phyloP scores from a whole-genome alignment of 2,329 filamentous ascomycete genomes.

The Penicillium corylophilum region DNA sequence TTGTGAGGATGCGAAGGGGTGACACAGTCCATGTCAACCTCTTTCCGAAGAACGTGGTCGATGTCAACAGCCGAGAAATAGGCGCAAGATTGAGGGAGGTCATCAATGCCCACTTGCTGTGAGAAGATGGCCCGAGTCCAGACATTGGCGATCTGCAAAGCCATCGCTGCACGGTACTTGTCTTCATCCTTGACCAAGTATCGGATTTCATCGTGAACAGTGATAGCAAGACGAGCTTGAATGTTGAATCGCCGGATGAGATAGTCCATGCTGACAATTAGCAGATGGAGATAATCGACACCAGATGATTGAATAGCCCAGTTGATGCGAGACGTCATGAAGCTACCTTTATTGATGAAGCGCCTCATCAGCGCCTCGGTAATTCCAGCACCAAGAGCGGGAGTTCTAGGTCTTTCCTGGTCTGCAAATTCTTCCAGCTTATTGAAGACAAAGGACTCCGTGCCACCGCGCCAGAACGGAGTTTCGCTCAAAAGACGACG shows the following conservation, averaged over 20 bases:
- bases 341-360: constrained; percentile 83
- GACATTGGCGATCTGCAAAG: constrained; percentile 87
- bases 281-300: constrained; percentile 92
- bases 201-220: constrained; percentile 95
- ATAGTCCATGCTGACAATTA: constrained; percentile 94
- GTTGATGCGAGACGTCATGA: constrained; percentile 95
- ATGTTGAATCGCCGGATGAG: constrained; percentile 82
- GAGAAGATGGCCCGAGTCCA: constrained; percentile 98
- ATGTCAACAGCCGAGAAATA: constrained; percentile 97
- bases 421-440: constrained; percentile 97
- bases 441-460: constrained; percentile 97
- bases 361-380: constrained; percentile 90
- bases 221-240: constrained; percentile 80
- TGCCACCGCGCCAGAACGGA: constrained; percentile 92
- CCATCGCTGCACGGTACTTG: constrained; percentile 86
- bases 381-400: constrained; percentile 90
- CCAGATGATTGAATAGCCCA: constrained; percentile 98
- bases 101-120: constrained; percentile 93
- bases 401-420: constrained; percentile 85
- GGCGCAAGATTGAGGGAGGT: constrained; percentile 89
- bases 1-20: constrained; percentile 79
- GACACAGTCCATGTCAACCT: constrained; percentile 96
- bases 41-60: constrained; percentile 92
- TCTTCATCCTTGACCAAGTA: constrained; percentile 85
- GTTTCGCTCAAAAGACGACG: constrained; percentile 69